Evolutionary conservation across 495 filamentous ascomycete genomes (phyloP).

Genomic region (Penicillium cataractarum): DNA sequence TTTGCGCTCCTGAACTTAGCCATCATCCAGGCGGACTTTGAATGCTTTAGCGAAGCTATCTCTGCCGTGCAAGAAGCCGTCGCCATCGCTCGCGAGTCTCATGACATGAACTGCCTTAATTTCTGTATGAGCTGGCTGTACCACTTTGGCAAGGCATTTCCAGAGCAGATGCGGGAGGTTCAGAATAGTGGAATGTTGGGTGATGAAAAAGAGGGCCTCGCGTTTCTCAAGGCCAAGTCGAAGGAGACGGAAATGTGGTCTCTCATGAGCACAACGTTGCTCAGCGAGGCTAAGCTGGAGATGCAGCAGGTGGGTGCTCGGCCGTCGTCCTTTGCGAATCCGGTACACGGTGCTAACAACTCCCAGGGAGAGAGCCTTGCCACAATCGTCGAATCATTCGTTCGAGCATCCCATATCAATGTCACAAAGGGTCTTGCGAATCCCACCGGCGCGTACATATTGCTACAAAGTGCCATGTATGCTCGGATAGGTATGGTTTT

Average conservation of each 20-base stretch:
- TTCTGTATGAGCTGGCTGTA: conserved; percentile 98
- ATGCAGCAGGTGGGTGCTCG: conserved; percentile 58
- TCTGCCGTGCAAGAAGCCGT: conserved; percentile 92
- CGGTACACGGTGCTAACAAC: conserved; percentile 16
- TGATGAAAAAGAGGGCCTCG: conserved; percentile 77
- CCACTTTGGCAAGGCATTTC: conserved; percentile 86
- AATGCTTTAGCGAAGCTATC: conserved; percentile 87
- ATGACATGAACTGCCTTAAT: conserved; percentile 90
- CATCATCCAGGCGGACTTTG: conserved; percentile 94
- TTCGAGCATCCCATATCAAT: conserved; percentile 80
- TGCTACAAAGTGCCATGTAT: conserved; percentile 73
- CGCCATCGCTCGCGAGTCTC: conserved; percentile 85
- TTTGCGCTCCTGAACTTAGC: conserved; percentile 95
- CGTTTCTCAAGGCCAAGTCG: conserved; percentile 84
- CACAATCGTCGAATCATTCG: conserved; percentile 73
- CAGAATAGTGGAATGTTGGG: conserved; percentile 74
- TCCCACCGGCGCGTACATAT: conserved; percentile 72
- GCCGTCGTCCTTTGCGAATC: neutral
- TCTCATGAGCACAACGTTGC: conserved; percentile 78
- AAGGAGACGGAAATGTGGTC: conserved; percentile 89
- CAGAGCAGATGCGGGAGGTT: conserved; percentile 69
- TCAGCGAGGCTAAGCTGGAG: conserved; percentile 83
- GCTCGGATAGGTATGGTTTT: conserved; percentile 66
- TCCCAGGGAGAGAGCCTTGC: conserved; percentile 77
- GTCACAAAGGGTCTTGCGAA: conserved; percentile 73